Evolutionary conservation across 2,329 filamentous ascomycete genomes (phyloP).

Genomic region (Curvularia lunata): DNA sequence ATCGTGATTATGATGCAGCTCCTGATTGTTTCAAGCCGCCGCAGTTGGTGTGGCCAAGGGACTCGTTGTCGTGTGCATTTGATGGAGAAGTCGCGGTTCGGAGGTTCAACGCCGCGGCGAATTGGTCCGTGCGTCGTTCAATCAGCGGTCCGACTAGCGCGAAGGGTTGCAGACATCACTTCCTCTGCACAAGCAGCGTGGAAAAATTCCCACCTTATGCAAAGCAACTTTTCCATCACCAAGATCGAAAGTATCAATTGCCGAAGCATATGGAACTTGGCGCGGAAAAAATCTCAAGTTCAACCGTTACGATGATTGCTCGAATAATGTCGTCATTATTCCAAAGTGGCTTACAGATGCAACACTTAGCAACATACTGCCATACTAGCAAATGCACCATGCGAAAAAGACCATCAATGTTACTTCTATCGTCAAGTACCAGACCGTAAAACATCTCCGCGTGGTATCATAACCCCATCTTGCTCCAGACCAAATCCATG

Average conservation of each 20-base stretch:
- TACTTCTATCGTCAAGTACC: constrained; percentile 13
- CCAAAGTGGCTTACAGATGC: not conserved
- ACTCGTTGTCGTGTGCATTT: constrained; percentile 29
- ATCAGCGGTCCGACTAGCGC: constrained; percentile 1
- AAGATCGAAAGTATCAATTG: not conserved
- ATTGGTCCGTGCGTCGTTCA: constrained; percentile 14
- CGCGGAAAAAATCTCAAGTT: not conserved
- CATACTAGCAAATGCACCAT: not conserved
- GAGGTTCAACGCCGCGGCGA: constrained; percentile 15
- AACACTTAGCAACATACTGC: not conserved
- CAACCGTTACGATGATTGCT: not conserved
- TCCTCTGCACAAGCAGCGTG: too few relatives aligned
- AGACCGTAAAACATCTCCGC: constrained; percentile 10
- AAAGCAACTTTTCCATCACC: not conserved
- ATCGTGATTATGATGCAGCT: not conserved
- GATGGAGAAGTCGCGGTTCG: constrained; percentile 19
- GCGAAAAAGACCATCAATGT: constrained; percentile 2
- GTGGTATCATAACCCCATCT: constrained; percentile 16
- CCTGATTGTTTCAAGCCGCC: not conserved
- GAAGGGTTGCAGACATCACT: constrained; percentile 1
- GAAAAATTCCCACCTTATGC: not conserved
- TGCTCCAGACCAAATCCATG: constrained; percentile 8
- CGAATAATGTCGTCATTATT: not conserved
- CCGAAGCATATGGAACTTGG: not conserved
- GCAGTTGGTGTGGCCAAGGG: constrained; percentile 24